phyloP scores from a whole-genome alignment of 257 asterid genomes.

The Fraxinus anomala region DNA sequence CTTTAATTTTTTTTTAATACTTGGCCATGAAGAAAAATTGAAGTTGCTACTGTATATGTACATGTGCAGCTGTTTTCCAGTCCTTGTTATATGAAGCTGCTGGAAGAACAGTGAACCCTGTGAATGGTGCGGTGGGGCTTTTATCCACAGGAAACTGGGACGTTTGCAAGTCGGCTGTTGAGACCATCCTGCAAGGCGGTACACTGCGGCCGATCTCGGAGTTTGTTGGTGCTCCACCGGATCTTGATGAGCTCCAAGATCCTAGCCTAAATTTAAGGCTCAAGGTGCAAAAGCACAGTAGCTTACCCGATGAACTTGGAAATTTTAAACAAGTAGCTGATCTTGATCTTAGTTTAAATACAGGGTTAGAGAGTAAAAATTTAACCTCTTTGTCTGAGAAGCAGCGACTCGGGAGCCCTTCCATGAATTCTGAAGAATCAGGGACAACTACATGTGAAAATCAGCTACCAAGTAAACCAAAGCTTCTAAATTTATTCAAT shows the following conservation, averaged over 20 bases:
- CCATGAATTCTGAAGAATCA: constrained; percentile 69
- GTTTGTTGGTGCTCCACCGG: background rate
- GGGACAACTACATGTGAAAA: constrained; percentile 50
- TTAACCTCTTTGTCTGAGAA: constrained; percentile 24
- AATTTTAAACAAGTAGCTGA: constrained; percentile 46
- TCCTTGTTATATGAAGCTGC: constrained; percentile 72
- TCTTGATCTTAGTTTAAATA: constrained; percentile 60
- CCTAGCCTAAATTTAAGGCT: constrained; percentile 22
- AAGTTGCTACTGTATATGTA: background rate
- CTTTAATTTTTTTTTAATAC: background rate
- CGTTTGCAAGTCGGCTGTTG: constrained; percentile 70
- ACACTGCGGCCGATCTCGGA: constrained; percentile 46
- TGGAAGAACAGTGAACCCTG: constrained; percentile 81
- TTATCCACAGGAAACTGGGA: constrained; percentile 66
- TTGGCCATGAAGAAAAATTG: background rate
- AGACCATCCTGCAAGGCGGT: constrained; percentile 70
- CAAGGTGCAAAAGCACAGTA: constrained; percentile 44
- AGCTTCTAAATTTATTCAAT: constrained; percentile 59
- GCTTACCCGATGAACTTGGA: constrained; percentile 34
- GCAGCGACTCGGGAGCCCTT: constrained; percentile 52
- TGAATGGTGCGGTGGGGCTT: constrained; percentile 69
- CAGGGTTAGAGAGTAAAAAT: constrained; percentile 29
- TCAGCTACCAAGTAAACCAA: constrained; percentile 35
- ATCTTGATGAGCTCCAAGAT: constrained; percentile 39
- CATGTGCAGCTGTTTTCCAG: constrained; percentile 57